Conservation (phyloP, 2,329 filamentous ascomycete species). For the Fonsecaea nubica region DNA sequence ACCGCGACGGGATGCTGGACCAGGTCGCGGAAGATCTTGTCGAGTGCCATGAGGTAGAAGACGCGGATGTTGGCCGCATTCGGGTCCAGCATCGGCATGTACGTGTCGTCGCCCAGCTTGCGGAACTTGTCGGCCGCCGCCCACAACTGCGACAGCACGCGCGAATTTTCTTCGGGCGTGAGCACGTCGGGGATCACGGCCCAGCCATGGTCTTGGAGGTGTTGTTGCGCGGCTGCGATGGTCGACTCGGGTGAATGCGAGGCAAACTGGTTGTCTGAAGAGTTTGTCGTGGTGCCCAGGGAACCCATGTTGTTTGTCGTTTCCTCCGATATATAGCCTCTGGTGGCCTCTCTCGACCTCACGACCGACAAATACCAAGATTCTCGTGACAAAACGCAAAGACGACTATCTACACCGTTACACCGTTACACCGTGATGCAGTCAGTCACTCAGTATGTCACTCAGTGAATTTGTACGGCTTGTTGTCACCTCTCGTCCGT, state of each 20-base stretch:
- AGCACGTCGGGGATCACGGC: constrained; percentile 41
- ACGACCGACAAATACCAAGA: too few species aligned
- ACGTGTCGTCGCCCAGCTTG: constrained; percentile 41
- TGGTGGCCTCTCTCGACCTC: too few species aligned
- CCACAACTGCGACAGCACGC: constrained; percentile 41
- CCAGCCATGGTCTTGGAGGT: constrained; percentile 42
- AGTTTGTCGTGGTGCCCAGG: neutral
- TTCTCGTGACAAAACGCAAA: too few species aligned
- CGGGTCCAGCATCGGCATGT: constrained; percentile 42
- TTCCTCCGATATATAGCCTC: too few species aligned
- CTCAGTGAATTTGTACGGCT: too few species aligned
- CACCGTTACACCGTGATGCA: too few species aligned
- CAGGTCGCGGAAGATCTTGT: constrained; percentile 43
- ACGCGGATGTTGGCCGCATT: constrained; percentile 44
- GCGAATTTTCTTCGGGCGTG: constrained; percentile 29
- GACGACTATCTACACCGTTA: too few species aligned
- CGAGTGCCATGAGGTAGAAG: constrained; percentile 45
- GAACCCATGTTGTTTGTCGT: neutral
- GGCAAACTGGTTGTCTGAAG: neutral
- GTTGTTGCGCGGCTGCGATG: neutral
- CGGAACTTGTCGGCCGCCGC: constrained; percentile 38
- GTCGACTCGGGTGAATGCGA: neutral
- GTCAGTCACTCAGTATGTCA: too few species aligned
- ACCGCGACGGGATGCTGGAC: constrained; percentile 42
- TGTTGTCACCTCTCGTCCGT: too few species aligned